phyloP scores from a whole-genome alignment of 306 rosid species.

The Cucurbita pepo region DNA sequence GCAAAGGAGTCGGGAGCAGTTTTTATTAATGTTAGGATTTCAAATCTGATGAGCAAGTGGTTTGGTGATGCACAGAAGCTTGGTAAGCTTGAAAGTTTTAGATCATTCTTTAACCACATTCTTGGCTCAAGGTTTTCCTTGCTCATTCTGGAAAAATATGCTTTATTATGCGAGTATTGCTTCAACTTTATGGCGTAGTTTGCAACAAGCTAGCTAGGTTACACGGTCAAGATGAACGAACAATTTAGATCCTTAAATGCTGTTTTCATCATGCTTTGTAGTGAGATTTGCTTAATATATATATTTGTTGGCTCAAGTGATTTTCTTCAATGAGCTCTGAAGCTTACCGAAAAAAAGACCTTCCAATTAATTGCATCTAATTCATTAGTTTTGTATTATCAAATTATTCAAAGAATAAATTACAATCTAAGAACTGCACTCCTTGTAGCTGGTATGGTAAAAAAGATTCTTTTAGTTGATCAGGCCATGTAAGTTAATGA shows the following conservation, averaged over 20 bases:
- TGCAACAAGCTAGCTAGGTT: neutral
- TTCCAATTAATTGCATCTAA: neutral
- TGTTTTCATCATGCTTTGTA: neutral
- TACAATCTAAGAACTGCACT: neutral
- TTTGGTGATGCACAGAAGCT: constrained; percentile 98
- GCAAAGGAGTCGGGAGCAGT: constrained; percentile 96
- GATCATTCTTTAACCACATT: neutral
- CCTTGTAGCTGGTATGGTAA: neutral
- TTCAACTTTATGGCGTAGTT: neutral
- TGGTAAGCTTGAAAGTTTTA: constrained; percentile 31
- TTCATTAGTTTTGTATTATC: neutral
- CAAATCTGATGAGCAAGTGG: constrained; percentile 99
- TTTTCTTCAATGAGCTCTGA: no score
- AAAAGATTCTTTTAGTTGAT: neutral
- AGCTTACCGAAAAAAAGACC: no score
- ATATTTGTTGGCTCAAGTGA: no score
- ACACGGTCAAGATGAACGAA: neutral
- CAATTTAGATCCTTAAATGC: neutral
- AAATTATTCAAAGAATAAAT: neutral
- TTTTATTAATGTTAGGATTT: constrained; percentile 79
- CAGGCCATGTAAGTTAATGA: neutral
- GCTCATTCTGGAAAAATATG: neutral
- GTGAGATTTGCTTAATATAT: neutral
- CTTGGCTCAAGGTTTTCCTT: neutral
- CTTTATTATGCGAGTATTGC: neutral